phyloP scores from a whole-genome alignment of 352 stramenopile genomes.

The Pseudoperonospora humuli region DNA sequence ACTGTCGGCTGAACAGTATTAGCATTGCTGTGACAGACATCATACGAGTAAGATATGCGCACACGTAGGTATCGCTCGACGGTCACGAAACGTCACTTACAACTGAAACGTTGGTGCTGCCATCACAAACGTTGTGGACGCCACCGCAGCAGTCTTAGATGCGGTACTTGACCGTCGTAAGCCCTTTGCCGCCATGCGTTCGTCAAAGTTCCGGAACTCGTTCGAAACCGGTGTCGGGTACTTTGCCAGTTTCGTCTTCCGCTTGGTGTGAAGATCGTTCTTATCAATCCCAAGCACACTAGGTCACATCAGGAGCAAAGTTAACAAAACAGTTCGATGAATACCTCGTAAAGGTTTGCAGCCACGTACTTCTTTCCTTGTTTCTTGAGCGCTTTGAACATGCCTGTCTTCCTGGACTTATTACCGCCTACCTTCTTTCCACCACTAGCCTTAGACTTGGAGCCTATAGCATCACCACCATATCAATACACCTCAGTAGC shows the following conservation, averaged over 20 bases:
- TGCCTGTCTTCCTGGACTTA: slow-evolving; percentile 51
- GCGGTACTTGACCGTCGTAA: slow-evolving; percentile 12
- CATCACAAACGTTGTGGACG: slow-evolving; percentile 52
- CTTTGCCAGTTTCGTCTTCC: slow-evolving; percentile 27
- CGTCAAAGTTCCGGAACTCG: slow-evolving; percentile 74
- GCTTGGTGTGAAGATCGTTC: slow-evolving; percentile 24
- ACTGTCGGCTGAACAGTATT: slow-evolving; percentile 18
- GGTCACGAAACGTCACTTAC: slow-evolving; percentile 23
- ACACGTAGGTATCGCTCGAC: neutral
- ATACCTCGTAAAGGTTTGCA: no score
- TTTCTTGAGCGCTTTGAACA: slow-evolving; percentile 70
- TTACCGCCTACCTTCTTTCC: slow-evolving; percentile 36
- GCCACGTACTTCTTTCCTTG: slow-evolving; percentile 38
- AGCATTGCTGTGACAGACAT: slow-evolving; percentile 10
- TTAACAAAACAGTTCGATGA: neutral
- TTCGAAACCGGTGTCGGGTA: slow-evolving; percentile 27
- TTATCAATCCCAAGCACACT: slow-evolving; percentile 32
- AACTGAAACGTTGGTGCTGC: slow-evolving; percentile 63
- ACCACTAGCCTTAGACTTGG: slow-evolving; percentile 15
- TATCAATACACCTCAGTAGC: neutral
- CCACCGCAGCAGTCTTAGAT: slow-evolving; percentile 26
- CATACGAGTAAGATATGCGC: neutral
- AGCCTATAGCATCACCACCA: slow-evolving; percentile 3
- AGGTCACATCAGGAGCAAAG: no score
- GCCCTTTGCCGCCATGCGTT: slow-evolving; percentile 52